Percentiles rank a stretch among this genome's conserved stretches.
Conservation (phyloP, 2,329 filamentous ascomycete genomes). For the Hypoxylon sp. region DNA sequence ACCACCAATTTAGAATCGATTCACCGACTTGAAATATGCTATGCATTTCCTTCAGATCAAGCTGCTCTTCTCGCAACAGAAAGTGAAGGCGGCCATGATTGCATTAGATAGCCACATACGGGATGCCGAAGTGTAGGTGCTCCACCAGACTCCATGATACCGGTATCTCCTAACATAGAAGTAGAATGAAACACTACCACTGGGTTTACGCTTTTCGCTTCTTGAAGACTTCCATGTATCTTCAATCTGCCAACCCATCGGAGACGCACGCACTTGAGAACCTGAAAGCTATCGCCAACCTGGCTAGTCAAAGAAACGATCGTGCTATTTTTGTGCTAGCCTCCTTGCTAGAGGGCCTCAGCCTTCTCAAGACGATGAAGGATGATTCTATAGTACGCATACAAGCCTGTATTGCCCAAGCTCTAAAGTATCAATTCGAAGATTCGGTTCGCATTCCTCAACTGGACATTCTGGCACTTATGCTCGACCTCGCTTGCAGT, state of each 20-base stretch:
- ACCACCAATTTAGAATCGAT: slow-evolving; percentile 62
- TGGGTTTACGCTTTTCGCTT: slow-evolving; percentile 86
- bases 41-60: slow-evolving; percentile 82
- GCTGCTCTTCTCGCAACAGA: slow-evolving; percentile 75
- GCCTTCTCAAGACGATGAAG: slow-evolving; percentile 75
- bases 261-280: slow-evolving; percentile 78
- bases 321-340: slow-evolving; percentile 75
- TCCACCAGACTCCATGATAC: slow-evolving; percentile 3
- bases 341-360: slow-evolving; percentile 77
- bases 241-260: slow-evolving; percentile 71
- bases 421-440: slow-evolving; percentile 78
- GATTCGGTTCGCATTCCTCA: slow-evolving; percentile 75
- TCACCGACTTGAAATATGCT: slow-evolving; percentile 79
- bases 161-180: slow-evolving; percentile 40
- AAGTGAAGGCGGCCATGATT: slow-evolving; percentile 80
- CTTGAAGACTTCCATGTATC: slow-evolving; percentile 77
- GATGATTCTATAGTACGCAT: slow-evolving; percentile 78
- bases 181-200: slow-evolving; percentile 71
- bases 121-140: slow-evolving; percentile 74
- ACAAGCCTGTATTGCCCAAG: slow-evolving; percentile 80
- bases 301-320: slow-evolving; percentile 74
- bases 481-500: slow-evolving; percentile 79
- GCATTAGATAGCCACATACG: slow-evolving; percentile 77
- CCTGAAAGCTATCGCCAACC: slow-evolving; percentile 71
- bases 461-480: slow-evolving; percentile 74